Conservation (phyloP, 2,329 filamentous ascomycete genomes). For the Fusarium abutilonis region DNA sequence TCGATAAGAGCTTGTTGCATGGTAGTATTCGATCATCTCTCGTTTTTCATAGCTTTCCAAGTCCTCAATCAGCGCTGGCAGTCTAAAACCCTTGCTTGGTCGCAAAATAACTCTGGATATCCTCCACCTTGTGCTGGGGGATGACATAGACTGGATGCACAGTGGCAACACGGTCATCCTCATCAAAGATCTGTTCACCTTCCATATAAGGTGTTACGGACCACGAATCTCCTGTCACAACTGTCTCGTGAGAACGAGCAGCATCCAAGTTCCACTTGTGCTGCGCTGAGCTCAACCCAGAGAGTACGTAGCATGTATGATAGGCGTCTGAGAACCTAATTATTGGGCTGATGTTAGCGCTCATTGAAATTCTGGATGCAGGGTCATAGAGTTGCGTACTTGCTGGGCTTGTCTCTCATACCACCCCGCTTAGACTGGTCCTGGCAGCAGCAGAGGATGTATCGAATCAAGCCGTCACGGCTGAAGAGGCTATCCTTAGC, state of each 20-base stretch:
- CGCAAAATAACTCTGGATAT: conserved; percentile 72
- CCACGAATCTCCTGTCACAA: conserved; percentile 56
- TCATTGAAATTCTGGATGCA: conserved; percentile 27
- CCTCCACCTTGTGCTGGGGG: conserved; percentile 73
- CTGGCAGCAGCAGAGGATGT: conserved; percentile 91
- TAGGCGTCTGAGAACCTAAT: conserved; percentile 82
- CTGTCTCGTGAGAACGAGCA: conserved; percentile 48
- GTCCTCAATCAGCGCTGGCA: conserved; percentile 5
- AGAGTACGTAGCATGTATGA: conserved; percentile 91
- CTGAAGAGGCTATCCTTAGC: conserved; percentile 71
- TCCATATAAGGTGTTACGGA: conserved; percentile 60
- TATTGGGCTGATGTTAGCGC: conserved; percentile 34
- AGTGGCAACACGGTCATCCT: conserved; percentile 73
- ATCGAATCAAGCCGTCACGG: conserved; percentile 84
- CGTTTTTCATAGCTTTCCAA: conserved; percentile 16
- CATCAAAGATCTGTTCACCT: conserved; percentile 72
- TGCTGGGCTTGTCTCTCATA: conserved; percentile 91
- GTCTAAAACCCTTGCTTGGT: conserved; percentile 65
- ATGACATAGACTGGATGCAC: conserved; percentile 89
- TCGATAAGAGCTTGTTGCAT: neutral
- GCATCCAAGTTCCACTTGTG: conserved; percentile 66
- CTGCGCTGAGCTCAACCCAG: conserved; percentile 84
- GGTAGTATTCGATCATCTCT: conserved; percentile 6
- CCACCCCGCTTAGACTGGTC: conserved; percentile 76
- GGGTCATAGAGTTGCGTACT: conserved; percentile 62